phyloP scores from a whole-genome alignment of 106 monocot genomes.

The Xerophyta viscosa region DNA sequence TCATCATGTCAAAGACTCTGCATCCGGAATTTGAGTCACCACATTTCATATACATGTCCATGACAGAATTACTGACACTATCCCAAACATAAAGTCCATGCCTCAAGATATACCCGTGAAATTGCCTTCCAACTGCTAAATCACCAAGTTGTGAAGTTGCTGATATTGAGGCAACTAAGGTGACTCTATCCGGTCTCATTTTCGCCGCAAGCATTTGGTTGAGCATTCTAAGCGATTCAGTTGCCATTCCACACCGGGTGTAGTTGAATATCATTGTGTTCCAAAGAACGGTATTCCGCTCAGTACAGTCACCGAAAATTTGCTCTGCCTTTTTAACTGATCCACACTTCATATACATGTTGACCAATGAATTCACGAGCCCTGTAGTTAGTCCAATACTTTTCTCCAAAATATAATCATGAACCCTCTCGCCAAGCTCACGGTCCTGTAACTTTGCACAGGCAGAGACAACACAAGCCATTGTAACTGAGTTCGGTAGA shows the following conservation, averaged over 20 bases:
- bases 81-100: constrained; percentile 17
- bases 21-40: constrained; percentile 13
- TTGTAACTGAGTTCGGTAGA: constrained; percentile 20
- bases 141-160: constrained; percentile 24
- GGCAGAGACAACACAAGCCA: constrained; percentile 33
- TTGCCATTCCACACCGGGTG: constrained; percentile 15
- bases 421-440: constrained; percentile 17
- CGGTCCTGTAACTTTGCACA: constrained; percentile 28
- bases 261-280: constrained; percentile 41
- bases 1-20: constrained; percentile 13
- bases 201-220: constrained; percentile 17
- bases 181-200: constrained; percentile 18
- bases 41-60: constrained; percentile 42
- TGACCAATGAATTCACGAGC: constrained; percentile 20
- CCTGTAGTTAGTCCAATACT: constrained; percentile 17
- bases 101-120: constrained; percentile 30
- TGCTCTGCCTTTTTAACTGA: constrained; percentile 11
- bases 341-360: constrained; percentile 44
- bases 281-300: constrained; percentile 25
- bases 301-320: constrained; percentile 16
- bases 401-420: constrained; percentile 7
- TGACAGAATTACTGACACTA: constrained; percentile 25
- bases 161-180: constrained; percentile 15
- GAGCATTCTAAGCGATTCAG: constrained; percentile 14
- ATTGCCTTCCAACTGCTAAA: constrained; percentile 6